Evolutionary conservation across 2,329 filamentous ascomycete species (phyloP).

Genomic region (Trichoderma citrinoviride): DNA sequence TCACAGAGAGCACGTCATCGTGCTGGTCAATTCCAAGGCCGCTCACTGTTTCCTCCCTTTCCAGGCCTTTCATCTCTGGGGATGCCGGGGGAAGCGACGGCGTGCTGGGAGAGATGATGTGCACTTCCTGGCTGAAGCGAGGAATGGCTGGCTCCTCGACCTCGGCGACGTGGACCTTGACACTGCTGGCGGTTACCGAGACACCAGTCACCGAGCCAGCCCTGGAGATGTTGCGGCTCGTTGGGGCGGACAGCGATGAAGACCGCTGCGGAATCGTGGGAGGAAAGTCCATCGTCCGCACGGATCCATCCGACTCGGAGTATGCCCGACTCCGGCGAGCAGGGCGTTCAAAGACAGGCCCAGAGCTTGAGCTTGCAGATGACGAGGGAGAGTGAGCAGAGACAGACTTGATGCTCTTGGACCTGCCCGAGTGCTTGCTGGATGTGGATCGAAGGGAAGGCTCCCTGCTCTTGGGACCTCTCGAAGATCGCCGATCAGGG

Average conservation of each 20-base stretch:
- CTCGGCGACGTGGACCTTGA: not conserved
- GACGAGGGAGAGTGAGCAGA: constrained; percentile 43
- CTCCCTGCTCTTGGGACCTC: constrained; percentile 50
- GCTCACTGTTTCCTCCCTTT: constrained; percentile 34
- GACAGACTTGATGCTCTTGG: constrained; percentile 51
- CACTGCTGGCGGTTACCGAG: constrained; percentile 35
- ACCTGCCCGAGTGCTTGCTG: constrained; percentile 54
- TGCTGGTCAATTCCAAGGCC: constrained; percentile 48
- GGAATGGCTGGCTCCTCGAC: not conserved
- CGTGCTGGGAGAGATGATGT: constrained; percentile 6
- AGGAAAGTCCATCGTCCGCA: constrained; percentile 60
- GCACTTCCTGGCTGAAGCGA: constrained; percentile 8
- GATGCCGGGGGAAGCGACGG: not conserved
- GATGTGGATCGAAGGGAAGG: constrained; percentile 61
- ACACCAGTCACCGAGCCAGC: constrained; percentile 44
- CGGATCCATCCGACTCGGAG: constrained; percentile 50
- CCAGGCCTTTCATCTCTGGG: not conserved
- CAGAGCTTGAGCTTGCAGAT: constrained; percentile 43
- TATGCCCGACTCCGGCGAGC: constrained; percentile 41
- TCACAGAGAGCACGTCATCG: constrained; percentile 53
- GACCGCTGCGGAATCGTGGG: constrained; percentile 55
- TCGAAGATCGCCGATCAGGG: constrained; percentile 56
- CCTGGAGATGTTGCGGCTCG: constrained; percentile 56
- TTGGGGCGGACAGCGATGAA: constrained; percentile 62
- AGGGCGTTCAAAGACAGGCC: constrained; percentile 44